These are phyloP conservation scores for Schizothecium vesticola DNA, from an alignment of 495 filamentous ascomycete genomes.

Conservation along the genomic window DNA sequence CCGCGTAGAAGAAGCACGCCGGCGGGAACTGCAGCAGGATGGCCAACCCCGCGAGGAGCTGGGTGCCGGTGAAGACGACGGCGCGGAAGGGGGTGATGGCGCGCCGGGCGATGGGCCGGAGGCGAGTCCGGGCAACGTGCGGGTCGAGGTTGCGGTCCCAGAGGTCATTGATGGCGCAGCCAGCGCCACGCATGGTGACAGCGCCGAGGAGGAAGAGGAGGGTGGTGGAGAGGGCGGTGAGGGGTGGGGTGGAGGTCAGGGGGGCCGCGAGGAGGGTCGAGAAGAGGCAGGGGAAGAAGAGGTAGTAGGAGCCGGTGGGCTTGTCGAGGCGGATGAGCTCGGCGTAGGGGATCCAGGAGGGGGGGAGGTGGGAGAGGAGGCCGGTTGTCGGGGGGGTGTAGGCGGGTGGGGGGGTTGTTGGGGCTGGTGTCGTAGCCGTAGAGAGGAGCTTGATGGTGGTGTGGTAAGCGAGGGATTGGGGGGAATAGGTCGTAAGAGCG, in stretches of 20 bases:
- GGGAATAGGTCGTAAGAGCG: constrained; percentile 9
- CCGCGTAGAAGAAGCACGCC: constrained; percentile 79
- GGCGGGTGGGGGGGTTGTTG: background rate
- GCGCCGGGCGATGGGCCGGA: constrained; percentile 82
- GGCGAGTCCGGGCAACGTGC: constrained; percentile 77
- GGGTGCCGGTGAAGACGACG: constrained; percentile 73
- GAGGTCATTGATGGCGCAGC: constrained; percentile 95
- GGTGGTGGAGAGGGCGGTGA: constrained; percentile 55
- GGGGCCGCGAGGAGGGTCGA: constrained; percentile 71
- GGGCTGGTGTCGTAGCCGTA: background rate
- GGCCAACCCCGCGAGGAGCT: constrained; percentile 74
- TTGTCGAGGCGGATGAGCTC: constrained; percentile 92
- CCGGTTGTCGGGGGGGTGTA: constrained; percentile 72
- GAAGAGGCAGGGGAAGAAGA: constrained; percentile 92
- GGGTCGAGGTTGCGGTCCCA: constrained; percentile 94
- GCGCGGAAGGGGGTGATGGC: constrained; percentile 72
- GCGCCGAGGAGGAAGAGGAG: constrained; percentile 83
- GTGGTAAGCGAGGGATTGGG: constrained; percentile 18
- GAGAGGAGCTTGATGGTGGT: constrained; percentile 20
- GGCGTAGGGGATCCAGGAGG: constrained; percentile 81
- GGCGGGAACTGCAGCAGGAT: constrained; percentile 81
- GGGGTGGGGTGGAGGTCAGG: constrained; percentile 47
- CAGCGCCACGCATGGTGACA: constrained; percentile 94
- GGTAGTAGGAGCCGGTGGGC: constrained; percentile 89
- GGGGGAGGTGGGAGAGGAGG: constrained; percentile 69